Conservation (phyloP, 805 yeast species). For the Vanderwaltozyma tropicalis region DNA sequence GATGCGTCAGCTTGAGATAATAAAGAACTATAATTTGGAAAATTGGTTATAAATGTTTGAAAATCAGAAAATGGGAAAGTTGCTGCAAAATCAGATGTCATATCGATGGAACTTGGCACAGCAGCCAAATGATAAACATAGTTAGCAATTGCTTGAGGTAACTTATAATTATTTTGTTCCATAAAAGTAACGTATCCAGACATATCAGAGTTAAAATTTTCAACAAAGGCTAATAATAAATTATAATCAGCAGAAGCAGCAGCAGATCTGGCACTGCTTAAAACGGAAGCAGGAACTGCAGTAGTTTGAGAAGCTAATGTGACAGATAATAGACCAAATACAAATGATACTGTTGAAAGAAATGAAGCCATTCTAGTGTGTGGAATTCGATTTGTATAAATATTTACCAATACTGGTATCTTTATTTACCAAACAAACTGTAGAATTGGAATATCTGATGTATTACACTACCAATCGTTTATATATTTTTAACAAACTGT, state of each 20-base stretch:
- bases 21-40: slow-evolving; percentile 25
- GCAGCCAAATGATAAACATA: slow-evolving; percentile 27
- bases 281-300: neutral
- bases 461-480: too few relatives aligned
- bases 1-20: slow-evolving; percentile 12
- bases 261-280: slow-evolving; percentile 15
- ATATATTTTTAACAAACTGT: too few relatives aligned
- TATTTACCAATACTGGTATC: neutral
- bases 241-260: slow-evolving; percentile 28
- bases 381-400: too few relatives aligned
- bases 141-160: slow-evolving; percentile 29
- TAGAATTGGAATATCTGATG: too few relatives aligned
- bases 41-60: slow-evolving; percentile 27
- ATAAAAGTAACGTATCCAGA: slow-evolving; percentile 29
- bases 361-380: too few relatives aligned
- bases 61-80: slow-evolving; percentile 31
- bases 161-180: slow-evolving; percentile 20
- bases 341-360: too few relatives aligned
- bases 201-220: slow-evolving; percentile 24
- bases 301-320: neutral
- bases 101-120: slow-evolving; percentile 16
- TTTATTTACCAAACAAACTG: too few relatives aligned
- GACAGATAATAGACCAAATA: neutral
- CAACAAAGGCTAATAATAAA: slow-evolving; percentile 25
- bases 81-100: slow-evolving; percentile 20